Evolutionary conservation across 2,329 filamentous ascomycete genomes (phyloP), one percentile per base, ranked within the genome.

Genomic region (Neonectria coccinea): DNA sequence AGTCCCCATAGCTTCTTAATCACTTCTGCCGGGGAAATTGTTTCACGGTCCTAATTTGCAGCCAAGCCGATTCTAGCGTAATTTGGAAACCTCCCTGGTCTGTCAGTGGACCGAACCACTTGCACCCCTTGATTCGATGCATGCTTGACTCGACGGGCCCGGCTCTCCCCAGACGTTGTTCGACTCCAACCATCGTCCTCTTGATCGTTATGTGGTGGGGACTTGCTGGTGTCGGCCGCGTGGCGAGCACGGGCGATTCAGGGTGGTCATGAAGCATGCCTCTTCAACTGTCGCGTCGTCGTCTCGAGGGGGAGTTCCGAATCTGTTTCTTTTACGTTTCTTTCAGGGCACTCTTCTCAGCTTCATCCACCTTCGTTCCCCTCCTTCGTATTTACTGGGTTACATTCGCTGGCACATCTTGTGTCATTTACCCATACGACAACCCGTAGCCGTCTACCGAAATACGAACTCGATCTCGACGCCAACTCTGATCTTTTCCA

Each of bases 201-300:
- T 58, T 51, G 31, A 58, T 59, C 56, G 50, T 45, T 51, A 42
- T 56, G 31, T n/a, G 41, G 61, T 59, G 61, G 55, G 56, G 61
- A 36, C 56, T 54, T 20, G 33, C 52, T 20, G 42, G 42, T 48
- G 50, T 45, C 54, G 61, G 61, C 36, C 61, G 54, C 61, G 61
- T 53, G 61, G 36, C 48, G 22, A 39, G 39, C 52, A 27, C 53
- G 31, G 27, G 53, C 27, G 39, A 57, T 20, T 29, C 53, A 44
- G 47, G 25, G 47, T 39, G 33, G 48, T 50, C 44, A 39, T 57
- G 59, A 53, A 48, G 33, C 39, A 52, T 54, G 53, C 45, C 36
- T 62, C 59, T 53, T 45, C 48, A 53, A 18, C 31, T 18, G 52
- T 42, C 51, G 48, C 48, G 57, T 53, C 41, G 31, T 22, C 45